phyloP scores from a whole-genome alignment of 164 flowering plant species.

The Cinnamomum chago region DNA sequence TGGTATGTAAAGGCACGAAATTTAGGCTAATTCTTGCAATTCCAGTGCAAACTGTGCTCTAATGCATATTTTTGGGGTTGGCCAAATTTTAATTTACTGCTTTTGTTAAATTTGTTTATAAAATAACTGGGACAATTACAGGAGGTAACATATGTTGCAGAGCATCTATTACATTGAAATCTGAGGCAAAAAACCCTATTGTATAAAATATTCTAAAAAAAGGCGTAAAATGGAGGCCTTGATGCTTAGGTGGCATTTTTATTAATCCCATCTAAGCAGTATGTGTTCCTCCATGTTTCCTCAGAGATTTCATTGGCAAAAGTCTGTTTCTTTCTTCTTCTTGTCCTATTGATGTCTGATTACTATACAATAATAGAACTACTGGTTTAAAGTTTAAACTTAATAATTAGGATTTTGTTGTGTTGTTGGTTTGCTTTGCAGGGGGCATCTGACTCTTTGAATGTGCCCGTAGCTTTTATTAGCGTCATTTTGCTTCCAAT shows the following conservation, averaged over 20 bases:
- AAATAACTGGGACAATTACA: too few relatives aligned
- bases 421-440: slow-evolving; percentile 21
- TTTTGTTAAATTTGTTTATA: too few relatives aligned
- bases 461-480: slow-evolving; percentile 71
- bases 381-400: too few relatives aligned
- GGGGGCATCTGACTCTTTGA: slow-evolving; percentile 70
- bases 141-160: too few relatives aligned
- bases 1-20: too few relatives aligned
- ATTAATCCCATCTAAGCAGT: background rate
- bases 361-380: background rate
- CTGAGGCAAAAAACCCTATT: too few relatives aligned
- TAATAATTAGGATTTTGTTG: background rate
- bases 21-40: too few relatives aligned
- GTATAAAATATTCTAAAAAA: too few relatives aligned
- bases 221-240: background rate
- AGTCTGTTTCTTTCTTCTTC: background rate
- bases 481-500: slow-evolving; percentile 76
- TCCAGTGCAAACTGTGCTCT: too few relatives aligned
- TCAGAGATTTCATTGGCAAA: background rate
- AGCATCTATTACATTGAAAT: too few relatives aligned
- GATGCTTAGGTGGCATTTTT: background rate
- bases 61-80: too few relatives aligned
- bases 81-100: too few relatives aligned
- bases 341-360: background rate
- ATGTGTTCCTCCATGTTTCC: background rate